phyloP scores from a whole-genome alignment of 2,329 filamentous ascomycete genomes.

The Diaporthe velutina region DNA sequence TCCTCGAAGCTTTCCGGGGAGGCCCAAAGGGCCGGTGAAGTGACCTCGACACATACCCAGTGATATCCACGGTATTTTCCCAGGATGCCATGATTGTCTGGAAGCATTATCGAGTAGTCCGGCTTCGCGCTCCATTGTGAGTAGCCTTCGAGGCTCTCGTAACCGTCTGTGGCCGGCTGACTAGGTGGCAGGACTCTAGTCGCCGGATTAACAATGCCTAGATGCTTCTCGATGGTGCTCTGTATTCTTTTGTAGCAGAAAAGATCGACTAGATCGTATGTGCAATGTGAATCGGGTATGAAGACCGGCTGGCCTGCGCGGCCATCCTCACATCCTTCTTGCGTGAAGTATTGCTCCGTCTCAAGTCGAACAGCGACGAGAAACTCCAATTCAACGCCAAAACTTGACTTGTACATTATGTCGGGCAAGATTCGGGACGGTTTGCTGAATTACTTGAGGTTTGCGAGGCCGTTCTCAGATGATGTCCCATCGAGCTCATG shows the following conservation, averaged over 20 bases:
- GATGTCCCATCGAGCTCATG: neutral
- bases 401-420: neutral
- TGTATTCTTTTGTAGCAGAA: neutral
- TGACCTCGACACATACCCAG: neutral
- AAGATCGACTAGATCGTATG: neutral
- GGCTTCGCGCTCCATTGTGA: neutral
- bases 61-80: neutral
- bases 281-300: neutral
- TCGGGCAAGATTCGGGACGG: neutral
- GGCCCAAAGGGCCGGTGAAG: neutral
- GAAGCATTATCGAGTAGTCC: neutral
- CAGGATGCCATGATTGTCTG: neutral
- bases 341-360: neutral
- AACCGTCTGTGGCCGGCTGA: neutral
- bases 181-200: neutral
- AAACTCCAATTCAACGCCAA: constrained; percentile 17
- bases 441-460: neutral
- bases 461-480: neutral
- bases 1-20: neutral
- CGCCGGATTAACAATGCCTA: neutral
- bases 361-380: neutral
- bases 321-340: neutral
- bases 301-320: neutral
- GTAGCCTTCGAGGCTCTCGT: neutral
- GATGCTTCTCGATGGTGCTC: neutral